phyloP scores from a whole-genome alignment of 208 protist species.

The Angomonas deanei region DNA sequence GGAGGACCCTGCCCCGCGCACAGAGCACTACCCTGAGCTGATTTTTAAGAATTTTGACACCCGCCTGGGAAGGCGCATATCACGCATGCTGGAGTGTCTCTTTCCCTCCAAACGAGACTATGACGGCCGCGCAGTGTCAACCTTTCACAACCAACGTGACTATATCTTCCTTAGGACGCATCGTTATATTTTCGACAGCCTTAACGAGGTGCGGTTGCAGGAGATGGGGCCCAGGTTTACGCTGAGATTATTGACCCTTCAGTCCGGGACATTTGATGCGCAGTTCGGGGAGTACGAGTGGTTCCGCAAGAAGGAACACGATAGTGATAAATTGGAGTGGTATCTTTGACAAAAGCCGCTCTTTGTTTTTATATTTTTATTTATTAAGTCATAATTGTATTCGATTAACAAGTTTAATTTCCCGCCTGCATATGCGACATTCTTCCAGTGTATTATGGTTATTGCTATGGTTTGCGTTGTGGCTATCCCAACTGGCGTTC shows the following conservation, averaged over 20 bases:
- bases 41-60: slow-evolving; percentile 94
- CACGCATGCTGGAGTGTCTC: slow-evolving; percentile 81
- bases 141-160: slow-evolving; percentile 93
- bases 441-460: too few relatives aligned
- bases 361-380: slow-evolving; percentile 11
- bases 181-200: slow-evolving; percentile 90
- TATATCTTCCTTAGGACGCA: slow-evolving; percentile 93
- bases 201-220: slow-evolving; percentile 85
- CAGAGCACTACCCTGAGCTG: slow-evolving; percentile 91
- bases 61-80: slow-evolving; percentile 81
- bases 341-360: slow-evolving; percentile 49
- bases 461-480: slow-evolving; percentile 1
- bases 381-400: neutral
- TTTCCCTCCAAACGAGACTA: slow-evolving; percentile 89
- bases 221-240: slow-evolving; percentile 93
- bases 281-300: slow-evolving; percentile 93
- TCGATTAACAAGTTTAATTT: neutral
- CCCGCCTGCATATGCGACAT: neutral
- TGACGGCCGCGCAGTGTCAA: slow-evolving; percentile 84
- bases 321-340: slow-evolving; percentile 86
- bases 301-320: slow-evolving; percentile 91
- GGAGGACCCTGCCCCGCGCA: slow-evolving; percentile 69
- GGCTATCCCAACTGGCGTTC: too few relatives aligned
- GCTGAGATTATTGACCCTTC: slow-evolving; percentile 81
- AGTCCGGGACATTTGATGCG: slow-evolving; percentile 90